Percentiles rank a stretch among this genome's conserved stretches.
These are phyloP conservation scores for Exobasidium cylindrosporum DNA, from an alignment of 1,284 basidiomycete genomes.

Conservation along the genomic window DNA sequence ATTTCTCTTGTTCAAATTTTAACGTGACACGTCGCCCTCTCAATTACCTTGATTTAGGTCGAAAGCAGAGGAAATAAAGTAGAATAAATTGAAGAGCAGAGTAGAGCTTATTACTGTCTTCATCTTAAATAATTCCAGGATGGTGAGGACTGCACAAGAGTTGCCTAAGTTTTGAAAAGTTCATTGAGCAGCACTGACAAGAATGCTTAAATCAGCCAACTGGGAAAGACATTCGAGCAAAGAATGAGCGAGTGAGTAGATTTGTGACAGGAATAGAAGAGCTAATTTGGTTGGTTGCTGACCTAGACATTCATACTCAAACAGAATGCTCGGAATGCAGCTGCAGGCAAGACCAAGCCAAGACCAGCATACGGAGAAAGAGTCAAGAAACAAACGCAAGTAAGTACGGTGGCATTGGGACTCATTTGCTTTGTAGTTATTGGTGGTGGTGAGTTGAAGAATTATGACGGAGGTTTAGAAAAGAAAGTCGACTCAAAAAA, in stretches of 20 bases:
- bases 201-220: too few relatives aligned
- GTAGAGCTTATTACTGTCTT: too few relatives aligned
- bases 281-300: not conserved
- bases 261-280: not conserved
- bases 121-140: too few relatives aligned
- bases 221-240: slow-evolving; percentile 12
- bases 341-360: slow-evolving; percentile 8
- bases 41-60: too few relatives aligned
- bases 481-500: not conserved
- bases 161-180: too few relatives aligned
- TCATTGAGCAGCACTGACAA: too few relatives aligned
- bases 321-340: slow-evolving; percentile 10
- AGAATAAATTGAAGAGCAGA: too few relatives aligned
- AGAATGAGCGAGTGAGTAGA: slow-evolving; percentile 11
- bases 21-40: too few relatives aligned
- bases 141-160: too few relatives aligned
- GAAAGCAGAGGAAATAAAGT: too few relatives aligned
- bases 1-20: too few relatives aligned
- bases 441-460: slow-evolving; percentile 28
- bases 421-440: slow-evolving; percentile 32
- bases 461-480: not conserved
- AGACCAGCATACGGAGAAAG: slow-evolving; percentile 8
- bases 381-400: slow-evolving; percentile 11
- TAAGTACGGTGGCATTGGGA: slow-evolving; percentile 14
- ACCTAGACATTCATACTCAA: not conserved